phyloP scores from a whole-genome alignment of 495 filamentous ascomycete genomes.

The Aspergillus biplanus region DNA sequence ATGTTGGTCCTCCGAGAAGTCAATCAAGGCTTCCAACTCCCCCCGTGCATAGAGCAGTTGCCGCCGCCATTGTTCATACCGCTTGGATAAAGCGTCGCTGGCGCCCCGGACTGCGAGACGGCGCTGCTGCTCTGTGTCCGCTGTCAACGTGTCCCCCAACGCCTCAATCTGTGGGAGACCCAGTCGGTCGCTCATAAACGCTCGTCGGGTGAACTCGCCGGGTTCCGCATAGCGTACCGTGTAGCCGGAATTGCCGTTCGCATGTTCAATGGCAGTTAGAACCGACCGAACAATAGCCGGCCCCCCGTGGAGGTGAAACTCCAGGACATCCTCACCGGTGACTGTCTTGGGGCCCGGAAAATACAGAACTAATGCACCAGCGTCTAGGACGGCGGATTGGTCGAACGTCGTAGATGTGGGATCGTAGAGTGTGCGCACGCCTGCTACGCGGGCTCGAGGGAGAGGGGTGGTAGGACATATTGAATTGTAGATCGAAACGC shows the following conservation, averaged over 20 bases:
- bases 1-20: constrained; percentile 96
- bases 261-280: constrained; percentile 70
- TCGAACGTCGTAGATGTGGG: constrained; percentile 49
- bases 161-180: constrained; percentile 94
- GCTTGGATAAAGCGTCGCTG: constrained; percentile 67
- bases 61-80: constrained; percentile 84
- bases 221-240: constrained; percentile 89
- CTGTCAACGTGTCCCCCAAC: constrained; percentile 80
- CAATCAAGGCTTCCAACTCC: constrained; percentile 92
- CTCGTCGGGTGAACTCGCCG: constrained; percentile 92
- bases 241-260: constrained; percentile 25
- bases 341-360: constrained; percentile 83
- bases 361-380: constrained; percentile 81
- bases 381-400: constrained; percentile 65
- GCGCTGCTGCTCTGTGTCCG: constrained; percentile 93
- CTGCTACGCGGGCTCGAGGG: constrained; percentile 76
- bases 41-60: constrained; percentile 79
- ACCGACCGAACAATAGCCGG: constrained; percentile 85
- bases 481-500: constrained; percentile 69
- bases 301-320: constrained; percentile 94
- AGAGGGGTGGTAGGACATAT: constrained; percentile 68
- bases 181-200: constrained; percentile 84
- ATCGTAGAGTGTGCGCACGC: constrained; percentile 74
- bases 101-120: constrained; percentile 80
- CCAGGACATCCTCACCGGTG: constrained; percentile 90